Evolutionary conservation across 805 yeast genomes (phyloP).

Genomic region (Metschnikowia lachancei): DNA sequence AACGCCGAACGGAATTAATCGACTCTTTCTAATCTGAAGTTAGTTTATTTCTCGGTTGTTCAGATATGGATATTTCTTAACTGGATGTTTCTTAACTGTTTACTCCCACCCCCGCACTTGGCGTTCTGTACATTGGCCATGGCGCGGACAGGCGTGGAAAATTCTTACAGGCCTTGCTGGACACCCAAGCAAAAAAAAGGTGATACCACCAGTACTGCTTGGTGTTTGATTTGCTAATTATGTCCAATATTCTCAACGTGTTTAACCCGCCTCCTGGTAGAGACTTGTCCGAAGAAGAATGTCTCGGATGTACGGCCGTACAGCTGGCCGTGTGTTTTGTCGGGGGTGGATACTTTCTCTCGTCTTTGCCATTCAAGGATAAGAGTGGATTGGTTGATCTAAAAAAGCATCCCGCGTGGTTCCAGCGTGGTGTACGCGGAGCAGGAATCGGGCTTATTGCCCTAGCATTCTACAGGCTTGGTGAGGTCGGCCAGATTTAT

Average conservation of each 20-base stretch:
- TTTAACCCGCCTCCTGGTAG: constrained; percentile 50
- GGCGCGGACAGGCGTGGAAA: too few relatives aligned
- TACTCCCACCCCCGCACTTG: too few relatives aligned
- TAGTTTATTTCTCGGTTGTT: too few relatives aligned
- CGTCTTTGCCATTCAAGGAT: constrained; percentile 54
- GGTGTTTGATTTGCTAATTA: not conserved
- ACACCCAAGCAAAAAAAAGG: not conserved
- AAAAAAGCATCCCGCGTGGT: constrained; percentile 52
- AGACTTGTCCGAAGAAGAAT: constrained; percentile 46
- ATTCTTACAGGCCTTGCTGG: too few relatives aligned
- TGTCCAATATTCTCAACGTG: constrained; percentile 51
- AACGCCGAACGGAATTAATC: too few relatives aligned
- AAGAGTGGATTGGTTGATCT: constrained; percentile 37
- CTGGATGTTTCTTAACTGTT: too few relatives aligned
- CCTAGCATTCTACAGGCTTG: constrained; percentile 61
- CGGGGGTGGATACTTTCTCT: constrained; percentile 61
- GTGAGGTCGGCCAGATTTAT: constrained; percentile 43
- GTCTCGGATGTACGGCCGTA: constrained; percentile 68
- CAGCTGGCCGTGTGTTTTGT: constrained; percentile 56
- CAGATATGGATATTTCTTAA: too few relatives aligned
- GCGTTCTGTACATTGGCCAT: too few relatives aligned
- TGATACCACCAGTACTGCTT: too few relatives aligned
- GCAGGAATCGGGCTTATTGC: constrained; percentile 54
- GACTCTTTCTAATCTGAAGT: too few relatives aligned
- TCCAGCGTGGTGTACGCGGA: constrained; percentile 53